Evolutionary conservation across 352 stramenopile genomes (phyloP), one percentile per base, ranked within the genome.

Genomic region (Pythium oligandrum): DNA sequence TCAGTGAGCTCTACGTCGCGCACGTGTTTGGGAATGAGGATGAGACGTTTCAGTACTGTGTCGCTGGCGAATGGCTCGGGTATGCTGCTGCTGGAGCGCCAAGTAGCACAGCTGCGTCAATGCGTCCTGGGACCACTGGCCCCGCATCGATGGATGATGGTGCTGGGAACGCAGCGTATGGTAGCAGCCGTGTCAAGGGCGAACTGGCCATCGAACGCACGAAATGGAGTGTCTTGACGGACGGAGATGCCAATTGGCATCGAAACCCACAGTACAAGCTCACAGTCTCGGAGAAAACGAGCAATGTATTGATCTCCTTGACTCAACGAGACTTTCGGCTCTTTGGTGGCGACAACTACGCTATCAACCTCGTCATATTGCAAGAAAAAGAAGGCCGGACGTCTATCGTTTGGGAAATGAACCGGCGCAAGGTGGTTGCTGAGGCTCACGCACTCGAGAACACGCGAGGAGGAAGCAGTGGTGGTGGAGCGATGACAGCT

Each of bases 221-320:
- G n/a, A 75, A 81, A 40, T 92, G 81, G 79, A 66, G 45, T 17
- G 75, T 88, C 35, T 51, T 86, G 33, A 50, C 51, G 2, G 88
- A 97, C 53, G 75, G 69, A 6, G 88, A 97, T 45, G 66, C 86
- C 5, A 90, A 83, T 43, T 97, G 90, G 90, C 88, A 96, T 64
- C 89, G 90, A 38, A 97, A 97, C 55, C 90, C 87, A 6, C 88
- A 97, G 68, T 96, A 90, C 59, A 85, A 81, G 35, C 51, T 96
- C 17, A 70, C 64, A 0, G 70, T 88, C 0, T 6, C 36, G 2
- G 67, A 83, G 44, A 55, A 51, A 11, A 77, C 68, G 31, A 57
- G 68, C 4, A 69, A 68, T 9, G 72, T 93, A 10, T 39, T 90
- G n/a, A 5, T 96, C 3, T 93, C 81, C 6, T 78, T 97, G 33